Percentiles rank a stretch among this genome's conserved stretches.
Conservation (phyloP, 129 eudicot species). For the Lonicera japonica region DNA sequence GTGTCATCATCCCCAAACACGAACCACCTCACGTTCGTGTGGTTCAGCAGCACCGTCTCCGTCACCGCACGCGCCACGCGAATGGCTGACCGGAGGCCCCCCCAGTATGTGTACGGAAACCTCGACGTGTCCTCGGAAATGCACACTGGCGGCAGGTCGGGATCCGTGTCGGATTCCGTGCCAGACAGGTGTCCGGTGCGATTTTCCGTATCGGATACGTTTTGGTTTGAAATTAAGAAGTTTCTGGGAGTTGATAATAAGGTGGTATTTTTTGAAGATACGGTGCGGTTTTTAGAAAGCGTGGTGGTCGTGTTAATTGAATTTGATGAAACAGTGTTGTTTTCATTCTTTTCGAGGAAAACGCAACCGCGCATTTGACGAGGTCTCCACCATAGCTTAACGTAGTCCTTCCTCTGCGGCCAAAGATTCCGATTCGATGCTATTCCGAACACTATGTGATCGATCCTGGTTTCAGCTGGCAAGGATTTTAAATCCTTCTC, state of each 20-base stretch:
- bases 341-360: slow-evolving; percentile 38
- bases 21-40: slow-evolving; percentile 76
- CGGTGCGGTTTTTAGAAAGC: no score
- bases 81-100: slow-evolving; percentile 65
- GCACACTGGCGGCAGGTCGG: slow-evolving; percentile 52
- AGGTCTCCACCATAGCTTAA: slow-evolving; percentile 75
- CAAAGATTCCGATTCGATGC: slow-evolving; percentile 54
- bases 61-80: slow-evolving; percentile 71
- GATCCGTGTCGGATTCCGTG: no score
- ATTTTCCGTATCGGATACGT: no score
- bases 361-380: slow-evolving; percentile 60
- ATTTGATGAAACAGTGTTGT: background rate
- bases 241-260: background rate
- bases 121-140: slow-evolving; percentile 58
- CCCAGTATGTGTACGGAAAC: slow-evolving; percentile 53
- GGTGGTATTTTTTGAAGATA: no score
- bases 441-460: slow-evolving; percentile 69
- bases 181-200: no score
- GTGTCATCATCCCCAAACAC: slow-evolving; percentile 91
- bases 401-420: slow-evolving; percentile 46
- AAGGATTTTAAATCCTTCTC: slow-evolving; percentile 14
- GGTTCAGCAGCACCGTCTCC: slow-evolving; percentile 63
- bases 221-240: no score
- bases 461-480: slow-evolving; percentile 32
- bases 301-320: background rate